Evolutionary conservation across 179 eudicot species (phyloP), one percentile per base, ranked within the genome.

Genomic region (Nepenthes alata): DNA sequence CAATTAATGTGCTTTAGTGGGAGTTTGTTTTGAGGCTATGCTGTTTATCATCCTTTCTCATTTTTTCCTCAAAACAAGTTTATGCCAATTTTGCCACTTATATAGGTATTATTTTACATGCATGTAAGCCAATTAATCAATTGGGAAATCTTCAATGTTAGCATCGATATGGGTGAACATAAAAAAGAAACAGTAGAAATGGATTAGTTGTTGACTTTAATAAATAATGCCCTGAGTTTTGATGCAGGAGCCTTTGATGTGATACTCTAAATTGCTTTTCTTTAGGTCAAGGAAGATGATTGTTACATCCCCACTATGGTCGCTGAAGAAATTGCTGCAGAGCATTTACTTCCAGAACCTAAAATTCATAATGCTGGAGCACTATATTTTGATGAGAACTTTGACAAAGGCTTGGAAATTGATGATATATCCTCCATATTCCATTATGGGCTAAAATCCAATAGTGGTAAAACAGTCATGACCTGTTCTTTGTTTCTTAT

Each of bases 361-460:
- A 72, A 63, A 60, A 60, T 63, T 57, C 74, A 65, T 53, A 65
- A 67, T 51, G 67, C 65, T 45, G 69, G 80, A 39, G 64, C 79
- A 59, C 57, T 74, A 11, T 74, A 76, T 66, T 68, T 78, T 68
- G 76, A 74, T 69, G 78, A 75, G 60, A 77, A 66, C 63, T 58
- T 70, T 60, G 76, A 70, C 62, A 75, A 73, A 55, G 71, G 72
- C 58, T 65, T 77, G 74, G 50, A 60, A 63, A 81, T 77, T 68
- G 83, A 71, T 55, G 85, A 71, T 61, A 53, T 68, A 49, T 72
- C 81, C n/a, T 72, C 80, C 35, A 74, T 69, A 57, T 72, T 80
- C 59, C 83, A 74, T 67, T 80, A 78, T 59, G 82, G 50, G 62
- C 70, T 66, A 13, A 51, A 67, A 36, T 36, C 59, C 53, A 63